Conservation (phyloP, 2,329 filamentous ascomycete species). For the Karstenula rhodostoma region DNA sequence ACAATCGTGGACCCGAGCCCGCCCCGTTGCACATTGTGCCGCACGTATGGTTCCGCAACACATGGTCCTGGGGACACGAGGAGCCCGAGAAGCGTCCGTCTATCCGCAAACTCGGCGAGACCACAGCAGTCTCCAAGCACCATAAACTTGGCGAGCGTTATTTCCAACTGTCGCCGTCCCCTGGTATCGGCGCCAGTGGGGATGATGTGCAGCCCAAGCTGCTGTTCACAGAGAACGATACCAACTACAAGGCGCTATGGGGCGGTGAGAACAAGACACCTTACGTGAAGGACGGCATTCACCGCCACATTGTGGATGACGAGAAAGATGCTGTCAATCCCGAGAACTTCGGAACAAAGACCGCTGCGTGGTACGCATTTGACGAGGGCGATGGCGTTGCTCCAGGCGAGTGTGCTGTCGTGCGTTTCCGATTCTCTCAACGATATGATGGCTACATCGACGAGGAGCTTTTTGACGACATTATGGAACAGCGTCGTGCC, state of each 20-base stretch:
- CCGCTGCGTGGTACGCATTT: constrained; percentile 90
- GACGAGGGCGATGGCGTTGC: constrained; percentile 87
- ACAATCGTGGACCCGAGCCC: constrained; percentile 90
- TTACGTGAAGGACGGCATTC: constrained; percentile 96
- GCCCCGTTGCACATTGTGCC: constrained; percentile 93
- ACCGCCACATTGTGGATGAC: constrained; percentile 82
- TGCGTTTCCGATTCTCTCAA: constrained; percentile 86
- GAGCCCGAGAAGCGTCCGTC: constrained; percentile 77
- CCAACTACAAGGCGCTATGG: constrained; percentile 82
- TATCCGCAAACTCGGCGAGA: constrained; percentile 72
- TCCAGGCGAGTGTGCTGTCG: constrained; percentile 92
- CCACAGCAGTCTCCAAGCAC: constrained; percentile 79
- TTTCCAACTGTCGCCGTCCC: constrained; percentile 86
- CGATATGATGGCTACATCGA: constrained; percentile 81
- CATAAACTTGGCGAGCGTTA: constrained; percentile 82
- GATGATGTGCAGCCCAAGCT: constrained; percentile 85
- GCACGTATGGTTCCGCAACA: constrained; percentile 97
- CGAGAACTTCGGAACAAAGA: constrained; percentile 81
- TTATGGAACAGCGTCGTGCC: constrained; percentile 83
- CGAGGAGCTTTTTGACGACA: constrained; percentile 90
- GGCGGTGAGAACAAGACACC: constrained; percentile 75
- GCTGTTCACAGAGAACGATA: constrained; percentile 95
- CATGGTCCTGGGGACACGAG: constrained; percentile 93
- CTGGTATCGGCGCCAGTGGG: constrained; percentile 78
- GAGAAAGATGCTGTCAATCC: constrained; percentile 86